Evolutionary conservation across 371 early-diverging fungal genomes (phyloP).

Genomic region (Umbelopsis sp.): DNA sequence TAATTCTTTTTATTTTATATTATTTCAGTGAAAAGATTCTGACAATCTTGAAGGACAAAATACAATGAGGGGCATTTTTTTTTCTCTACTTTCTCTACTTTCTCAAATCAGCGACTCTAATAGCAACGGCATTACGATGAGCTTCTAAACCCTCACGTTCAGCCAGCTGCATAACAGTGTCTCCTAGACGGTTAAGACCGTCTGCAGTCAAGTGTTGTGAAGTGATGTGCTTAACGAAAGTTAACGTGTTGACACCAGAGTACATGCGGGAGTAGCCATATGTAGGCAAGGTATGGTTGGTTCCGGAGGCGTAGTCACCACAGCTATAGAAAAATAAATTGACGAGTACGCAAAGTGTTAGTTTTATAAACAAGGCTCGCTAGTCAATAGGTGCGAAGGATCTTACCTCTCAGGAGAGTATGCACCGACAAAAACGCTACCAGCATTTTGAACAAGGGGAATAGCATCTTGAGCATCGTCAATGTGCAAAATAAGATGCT

Average conservation of each 20-base stretch:
- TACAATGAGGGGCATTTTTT: neutral
- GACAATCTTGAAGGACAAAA: neutral
- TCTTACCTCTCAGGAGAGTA: conserved; percentile 91
- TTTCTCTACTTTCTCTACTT: conserved; percentile 35
- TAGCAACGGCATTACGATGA: conserved; percentile 93
- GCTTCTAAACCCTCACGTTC: conserved; percentile 95
- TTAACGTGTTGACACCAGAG: conserved; percentile 93
- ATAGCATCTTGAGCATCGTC: conserved; percentile 73
- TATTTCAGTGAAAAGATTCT: neutral
- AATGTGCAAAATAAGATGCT: conserved; percentile 94
- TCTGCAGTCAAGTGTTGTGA: conserved; percentile 88
- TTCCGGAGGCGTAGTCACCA: conserved; percentile 98
- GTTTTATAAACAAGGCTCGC: neutral
- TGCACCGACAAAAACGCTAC: conserved; percentile 95
- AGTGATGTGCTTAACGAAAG: conserved; percentile 96
- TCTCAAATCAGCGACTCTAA: conserved; percentile 77
- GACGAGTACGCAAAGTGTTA: neutral
- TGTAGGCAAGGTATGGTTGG: conserved; percentile 98
- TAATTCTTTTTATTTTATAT: conserved; percentile 1
- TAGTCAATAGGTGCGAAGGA: neutral
- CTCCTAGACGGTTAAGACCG: conserved; percentile 85
- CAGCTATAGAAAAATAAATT: conserved; percentile 58
- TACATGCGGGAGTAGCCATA: conserved; percentile 98
- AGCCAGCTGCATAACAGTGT: conserved; percentile 91
- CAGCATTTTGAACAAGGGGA: conserved; percentile 81